These are phyloP conservation scores for Euclidium syriacum DNA, from an alignment of 345 rosid genomes.

Conservation along the genomic window DNA sequence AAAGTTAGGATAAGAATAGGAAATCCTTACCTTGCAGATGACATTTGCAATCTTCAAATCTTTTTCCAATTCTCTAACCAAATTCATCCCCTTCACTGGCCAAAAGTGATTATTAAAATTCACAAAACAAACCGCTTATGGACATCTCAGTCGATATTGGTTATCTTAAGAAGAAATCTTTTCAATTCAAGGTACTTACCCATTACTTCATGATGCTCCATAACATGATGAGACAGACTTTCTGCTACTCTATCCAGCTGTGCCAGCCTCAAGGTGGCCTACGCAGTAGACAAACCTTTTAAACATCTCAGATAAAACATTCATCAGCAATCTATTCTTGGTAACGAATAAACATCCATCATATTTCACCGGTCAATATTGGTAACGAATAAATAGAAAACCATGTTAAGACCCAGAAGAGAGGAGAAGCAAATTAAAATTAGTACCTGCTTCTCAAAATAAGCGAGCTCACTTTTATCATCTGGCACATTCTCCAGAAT, in stretches of 20 bases:
- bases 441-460: constrained; percentile 86
- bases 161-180: background rate
- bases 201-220: constrained; percentile 99
- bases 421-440: background rate
- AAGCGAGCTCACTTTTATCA: constrained; percentile 57
- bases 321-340: background rate
- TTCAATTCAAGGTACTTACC: constrained; percentile 44
- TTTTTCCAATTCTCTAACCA: constrained; percentile 95
- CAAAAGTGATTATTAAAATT: constrained; percentile 37
- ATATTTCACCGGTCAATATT: background rate
- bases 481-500: constrained; percentile 69
- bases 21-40: constrained; percentile 76
- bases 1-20: background rate
- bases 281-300: constrained; percentile 20
- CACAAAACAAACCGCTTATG: background rate
- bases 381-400: background rate
- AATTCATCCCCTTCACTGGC: constrained; percentile 99
- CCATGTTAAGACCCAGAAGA: background rate
- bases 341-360: background rate
- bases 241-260: constrained; percentile 90
- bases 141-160: background rate
- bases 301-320: background rate
- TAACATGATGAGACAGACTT: constrained; percentile 67
- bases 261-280: constrained; percentile 85
- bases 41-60: constrained; percentile 96